Base-by-base conservation (phyloP, 805 yeast species). In the Metschnikowia henanensis region DNA sequence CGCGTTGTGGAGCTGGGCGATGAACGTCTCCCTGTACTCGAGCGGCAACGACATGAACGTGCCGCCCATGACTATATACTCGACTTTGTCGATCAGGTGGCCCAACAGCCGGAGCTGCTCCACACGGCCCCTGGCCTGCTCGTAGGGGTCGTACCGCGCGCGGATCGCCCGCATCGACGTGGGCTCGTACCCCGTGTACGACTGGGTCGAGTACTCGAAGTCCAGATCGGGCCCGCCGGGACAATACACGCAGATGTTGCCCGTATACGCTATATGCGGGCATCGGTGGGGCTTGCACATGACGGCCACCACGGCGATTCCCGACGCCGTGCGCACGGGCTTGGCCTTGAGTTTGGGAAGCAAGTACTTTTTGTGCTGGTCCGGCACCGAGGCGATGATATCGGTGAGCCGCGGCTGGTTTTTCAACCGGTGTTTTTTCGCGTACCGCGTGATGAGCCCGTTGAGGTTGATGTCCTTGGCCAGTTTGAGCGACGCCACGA, bases 181-280 rank as follows among this genome's bases (percentile, higher is more conserved):
- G 7, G 99, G 99, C 64, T 94, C 99, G 61, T 94, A 94, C 30
- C 99, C 99, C 0, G 99, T 94, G 60, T 94, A 94, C 4, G 97
- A 90, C 68, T 94, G 99, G 3, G 99, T 94, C 1, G 97, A 88
- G 66, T 94, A 94, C 63, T 94, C 99, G 61, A 94, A 94, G 68
- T 94, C 99, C 1, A 95, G 85, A 64, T 94, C 99, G 3, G 99
- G 99, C 2, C 99, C 99, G 47, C 99, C 99, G 5, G 99, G 99
- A 70, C 99, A 94, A 63, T 87, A 94, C 9, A 94, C 99, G 72
- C 99, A 94, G 50, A 94, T 94, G 61, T 94, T 94, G 49, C 99
- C 99, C 0, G 99, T 94, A 64, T 94, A 94, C 16, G 99, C 98
- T 57, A 94, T 94, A 66, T 94, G 99, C 21, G 99, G 99, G 67